Base-by-base conservation (phyloP, 2,329 filamentous ascomycete genomes). In the Fusarium begoniae region DNA sequence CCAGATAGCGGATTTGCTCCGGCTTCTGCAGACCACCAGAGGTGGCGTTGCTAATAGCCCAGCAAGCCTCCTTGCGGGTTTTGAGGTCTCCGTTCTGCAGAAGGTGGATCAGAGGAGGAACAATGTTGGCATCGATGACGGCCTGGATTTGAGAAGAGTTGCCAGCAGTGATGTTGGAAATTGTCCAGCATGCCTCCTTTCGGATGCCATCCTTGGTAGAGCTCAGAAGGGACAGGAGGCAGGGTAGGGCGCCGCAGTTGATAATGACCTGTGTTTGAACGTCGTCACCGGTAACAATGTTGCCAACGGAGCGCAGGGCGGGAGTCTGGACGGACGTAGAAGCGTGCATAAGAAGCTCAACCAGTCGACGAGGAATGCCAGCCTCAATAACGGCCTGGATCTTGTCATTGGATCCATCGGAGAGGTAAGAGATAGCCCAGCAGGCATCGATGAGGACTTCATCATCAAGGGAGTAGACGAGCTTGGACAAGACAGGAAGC, bases 171-270 rank as follows among this genome's bases (percentile, higher is more conserved):
- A 99, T 94, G 89, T 99, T 99, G 82, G 95, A 98, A 79, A 99
- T 99, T 57, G 96, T 99, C 96, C 96, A 99, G 91, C 96, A 99
- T 35, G 96, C 96, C 85, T 99, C 96, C 89, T 99, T 99, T 76
- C 96, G 94, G 77, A 99, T 99, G 32, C 96, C 96, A 80, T 99
- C 96, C 89, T 99, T 99, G 81, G 94, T 96, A 41, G 96, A 98
- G 88, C 95, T 96, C 73, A 99, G 87, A 24, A 99, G 91, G 41
- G 95, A 96, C 58, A 98, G 87, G n/a, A 99, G 90, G 75, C 95
- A 97, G 47, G 95, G 92, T 53, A 99, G 90, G 76, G 96, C 92
- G 70, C 96, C 96, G 79, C 95, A 98, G 90, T 99, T 99, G 85
- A 99, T 99, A 83, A 99, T 98, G 76, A 99, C 95, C 84, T 99